These are phyloP conservation scores for Byssochlamys sp. DNA, from an alignment of 2,329 filamentous ascomycete species.

Conservation along the genomic window DNA sequence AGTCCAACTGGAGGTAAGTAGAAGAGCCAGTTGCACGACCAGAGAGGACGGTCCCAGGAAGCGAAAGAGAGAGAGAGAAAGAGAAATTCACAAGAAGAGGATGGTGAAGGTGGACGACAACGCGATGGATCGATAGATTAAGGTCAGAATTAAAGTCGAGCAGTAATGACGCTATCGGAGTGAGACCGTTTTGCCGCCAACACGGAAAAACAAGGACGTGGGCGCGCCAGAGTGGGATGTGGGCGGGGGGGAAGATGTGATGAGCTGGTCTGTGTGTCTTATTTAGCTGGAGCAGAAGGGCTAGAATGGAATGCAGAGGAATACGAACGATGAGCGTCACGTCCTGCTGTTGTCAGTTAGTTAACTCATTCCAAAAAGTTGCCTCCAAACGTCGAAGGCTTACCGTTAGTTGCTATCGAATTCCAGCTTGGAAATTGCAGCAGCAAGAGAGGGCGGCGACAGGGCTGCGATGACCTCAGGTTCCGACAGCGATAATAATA, in stretches of 20 bases:
- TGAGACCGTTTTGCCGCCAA: background rate
- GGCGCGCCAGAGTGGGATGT: background rate
- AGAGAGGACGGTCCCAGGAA: background rate
- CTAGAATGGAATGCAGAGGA: too few relatives aligned
- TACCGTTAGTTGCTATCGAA: too few relatives aligned
- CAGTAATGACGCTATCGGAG: background rate
- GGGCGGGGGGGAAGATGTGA: background rate
- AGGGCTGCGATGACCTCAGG: background rate
- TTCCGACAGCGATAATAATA: background rate
- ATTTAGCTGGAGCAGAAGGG: too few relatives aligned
- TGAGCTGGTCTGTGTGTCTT: background rate
- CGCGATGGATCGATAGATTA: background rate
- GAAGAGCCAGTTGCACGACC: background rate
- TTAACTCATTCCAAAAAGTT: too few relatives aligned
- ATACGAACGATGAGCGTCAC: background rate
- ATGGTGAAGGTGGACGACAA: background rate
- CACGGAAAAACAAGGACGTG: background rate
- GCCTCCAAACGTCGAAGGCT: too few relatives aligned
- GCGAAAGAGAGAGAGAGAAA: background rate
- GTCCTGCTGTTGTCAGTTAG: background rate
- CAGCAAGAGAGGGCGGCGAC: background rate
- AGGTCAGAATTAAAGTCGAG: background rate
- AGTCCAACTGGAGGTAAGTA: background rate
- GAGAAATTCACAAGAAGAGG: background rate
- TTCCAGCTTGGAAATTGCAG: background rate